Conservation (phyloP, 139 green algal genomes). For the Trebouxia sp. region DNA sequence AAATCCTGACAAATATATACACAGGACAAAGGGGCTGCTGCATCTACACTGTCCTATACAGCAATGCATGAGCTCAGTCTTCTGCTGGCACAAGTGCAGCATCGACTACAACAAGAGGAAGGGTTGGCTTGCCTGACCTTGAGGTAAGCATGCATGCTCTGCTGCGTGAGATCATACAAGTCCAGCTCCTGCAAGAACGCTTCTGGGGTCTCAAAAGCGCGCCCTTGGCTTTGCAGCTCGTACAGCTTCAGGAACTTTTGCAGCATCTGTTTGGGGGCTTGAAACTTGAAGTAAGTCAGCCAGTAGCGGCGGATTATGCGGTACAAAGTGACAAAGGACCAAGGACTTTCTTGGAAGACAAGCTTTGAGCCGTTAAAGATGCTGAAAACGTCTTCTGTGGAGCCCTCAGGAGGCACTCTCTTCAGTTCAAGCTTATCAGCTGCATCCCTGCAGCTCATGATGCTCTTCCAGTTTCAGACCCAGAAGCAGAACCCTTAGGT, state of each 20-base stretch:
- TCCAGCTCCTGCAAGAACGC: constrained; percentile 46
- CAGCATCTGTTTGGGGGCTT: constrained; percentile 27
- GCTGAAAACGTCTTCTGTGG: constrained; percentile 25
- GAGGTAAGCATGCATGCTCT: constrained; percentile 33
- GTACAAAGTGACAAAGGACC: constrained; percentile 26
- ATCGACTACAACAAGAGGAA: too few species aligned
- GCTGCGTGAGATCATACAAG: constrained; percentile 63
- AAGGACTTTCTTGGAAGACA: constrained; percentile 45
- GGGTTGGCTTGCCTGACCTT: constrained; percentile 23
- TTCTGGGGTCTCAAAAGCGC: constrained; percentile 42
- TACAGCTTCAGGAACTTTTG: constrained; percentile 55
- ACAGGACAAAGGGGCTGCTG: too few species aligned
- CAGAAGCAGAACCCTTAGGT: too few species aligned
- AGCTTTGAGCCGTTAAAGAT: constrained; percentile 49
- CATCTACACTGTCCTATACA: not conserved
- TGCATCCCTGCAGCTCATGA: constrained; percentile 18
- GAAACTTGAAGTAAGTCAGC: constrained; percentile 31
- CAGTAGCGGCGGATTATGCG: constrained; percentile 33
- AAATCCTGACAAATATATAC: too few species aligned
- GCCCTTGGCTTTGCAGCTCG: constrained; percentile 37
- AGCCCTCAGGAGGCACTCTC: not conserved
- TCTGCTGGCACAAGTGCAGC: too few species aligned
- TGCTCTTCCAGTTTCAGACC: not conserved
- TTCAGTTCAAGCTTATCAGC: constrained; percentile 32
- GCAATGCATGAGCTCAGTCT: too few species aligned